A percentile compares a stretch with the other conserved stretches of the same genome.
Conservation (phyloP, 352 stramenopile species). For the Elongisporangium undulatum region DNA sequence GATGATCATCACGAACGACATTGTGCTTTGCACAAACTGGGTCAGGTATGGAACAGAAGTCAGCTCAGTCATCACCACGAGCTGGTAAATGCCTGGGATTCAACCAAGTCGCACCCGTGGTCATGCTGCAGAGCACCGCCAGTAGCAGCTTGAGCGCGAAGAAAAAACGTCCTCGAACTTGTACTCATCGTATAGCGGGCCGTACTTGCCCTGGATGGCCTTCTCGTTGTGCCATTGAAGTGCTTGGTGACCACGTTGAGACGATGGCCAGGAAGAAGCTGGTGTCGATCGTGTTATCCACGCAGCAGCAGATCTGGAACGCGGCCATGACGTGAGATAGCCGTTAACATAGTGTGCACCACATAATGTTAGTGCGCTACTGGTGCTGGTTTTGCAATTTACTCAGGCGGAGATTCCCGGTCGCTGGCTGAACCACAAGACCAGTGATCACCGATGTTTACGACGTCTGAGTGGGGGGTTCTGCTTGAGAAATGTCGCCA, state of each 20-base stretch:
- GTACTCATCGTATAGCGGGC: conserved; percentile 85
- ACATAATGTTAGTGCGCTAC: too few species aligned
- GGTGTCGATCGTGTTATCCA: conserved; percentile 54
- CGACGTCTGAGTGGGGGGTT: too few species aligned
- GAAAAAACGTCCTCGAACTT: conserved; percentile 83
- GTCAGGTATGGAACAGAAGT: too few species aligned
- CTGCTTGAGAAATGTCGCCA: too few species aligned
- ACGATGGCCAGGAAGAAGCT: conserved; percentile 66
- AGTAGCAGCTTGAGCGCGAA: conserved; percentile 83
- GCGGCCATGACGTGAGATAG: too few species aligned
- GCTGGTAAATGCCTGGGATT: conserved; percentile 71
- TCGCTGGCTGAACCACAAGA: too few species aligned
- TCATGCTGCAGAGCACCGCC: conserved; percentile 70
- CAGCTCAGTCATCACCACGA: conserved; percentile 65
- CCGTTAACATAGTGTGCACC: too few species aligned
- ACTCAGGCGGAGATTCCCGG: too few species aligned
- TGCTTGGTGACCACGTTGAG: conserved; percentile 61
- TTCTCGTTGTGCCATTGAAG: conserved; percentile 86
- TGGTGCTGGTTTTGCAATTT: too few species aligned
- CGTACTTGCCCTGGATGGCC: conserved; percentile 72
- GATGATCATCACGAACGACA: too few species aligned
- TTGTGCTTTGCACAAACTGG: too few species aligned
- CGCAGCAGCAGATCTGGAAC: conserved; percentile 84
- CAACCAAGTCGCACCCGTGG: conserved; percentile 77
- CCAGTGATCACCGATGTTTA: too few species aligned